Base-by-base conservation (phyloP, 371 early-diverging fungal genomes). In the Nosema muscidifuracis region DNA sequence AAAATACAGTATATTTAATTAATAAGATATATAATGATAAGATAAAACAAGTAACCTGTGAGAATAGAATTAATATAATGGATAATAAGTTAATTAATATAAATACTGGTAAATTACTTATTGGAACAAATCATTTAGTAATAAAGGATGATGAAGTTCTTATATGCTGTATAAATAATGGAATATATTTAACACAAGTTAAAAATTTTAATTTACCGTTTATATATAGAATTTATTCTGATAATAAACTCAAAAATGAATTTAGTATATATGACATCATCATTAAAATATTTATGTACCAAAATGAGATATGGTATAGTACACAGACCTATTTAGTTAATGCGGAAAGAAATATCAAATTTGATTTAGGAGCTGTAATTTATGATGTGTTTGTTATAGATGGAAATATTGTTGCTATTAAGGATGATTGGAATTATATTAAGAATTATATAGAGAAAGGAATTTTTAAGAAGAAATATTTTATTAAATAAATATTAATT, bases 391-490 rank as follows among this genome's bases (percentile, higher is more conserved):
- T 10, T 33, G 10, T 33, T 4, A 12, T 60, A 9, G 28, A 38
- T 16, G 33, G 18, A 2, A 38, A 10, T 15, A 34, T 60, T 4
- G 60, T 33, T 20, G 40, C 34, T 20, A 18, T 60, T 30, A 60
- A 36, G 20, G 40, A 60, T 60, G 60, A 30, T 18, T 60, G 60
- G 60, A 34, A 18, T 24, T 60, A 60, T 36, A 2, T 60, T 10
- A 2, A 60, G 18, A 60, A 60, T 24, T 24, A 60, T 30, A 10
- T 60, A 34, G 38, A 33, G 34, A 7, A 60, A 20, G 33, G 30
- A 61, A 61, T 6, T 34, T 36, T 18, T n/a, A 40, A n/a, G 10
- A 40, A 61, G 18, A 61, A 18, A 61, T 61, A 61, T 61, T n/a
- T 20, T 36, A 61, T 13, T 33, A 36, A 33, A 24, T 36, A 61